Percentiles rank a stretch among this genome's conserved stretches.
Evolutionary conservation across 768 basidiomycete genomes (phyloP).

Genomic region (Glaciozyma martinii): DNA sequence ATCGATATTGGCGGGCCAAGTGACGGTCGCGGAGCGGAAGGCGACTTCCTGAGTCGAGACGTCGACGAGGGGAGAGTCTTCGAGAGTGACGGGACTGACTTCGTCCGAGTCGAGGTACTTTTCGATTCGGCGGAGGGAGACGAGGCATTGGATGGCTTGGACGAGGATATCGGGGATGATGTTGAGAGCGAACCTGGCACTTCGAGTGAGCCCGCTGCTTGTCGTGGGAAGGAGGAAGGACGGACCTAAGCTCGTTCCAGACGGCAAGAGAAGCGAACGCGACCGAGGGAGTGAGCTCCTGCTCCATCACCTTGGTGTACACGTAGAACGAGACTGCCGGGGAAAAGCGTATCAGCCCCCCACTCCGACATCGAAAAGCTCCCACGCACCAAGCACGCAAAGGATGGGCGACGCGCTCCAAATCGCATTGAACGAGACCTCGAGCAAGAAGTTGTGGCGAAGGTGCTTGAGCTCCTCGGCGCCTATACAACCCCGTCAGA

Average conservation of each 20-base stretch:
- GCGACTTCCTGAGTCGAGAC: slow-evolving; percentile 29
- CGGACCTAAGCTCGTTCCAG: slow-evolving; percentile 42
- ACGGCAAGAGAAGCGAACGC: slow-evolving; percentile 44
- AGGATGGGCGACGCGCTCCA: slow-evolving; percentile 36
- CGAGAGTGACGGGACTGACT: slow-evolving; percentile 33
- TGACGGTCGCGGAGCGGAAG: slow-evolving; percentile 39
- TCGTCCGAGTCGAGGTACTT: slow-evolving; percentile 41
- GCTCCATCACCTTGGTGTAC: slow-evolving; percentile 31
- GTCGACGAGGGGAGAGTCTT: background rate
- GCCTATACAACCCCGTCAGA: background rate
- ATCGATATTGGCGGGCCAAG: slow-evolving; percentile 27
- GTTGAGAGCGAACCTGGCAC: slow-evolving; percentile 21
- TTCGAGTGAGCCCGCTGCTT: too few species aligned
- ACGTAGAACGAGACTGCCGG: slow-evolving; percentile 37
- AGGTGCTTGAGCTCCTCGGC: slow-evolving; percentile 31
- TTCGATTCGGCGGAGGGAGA: slow-evolving; percentile 38
- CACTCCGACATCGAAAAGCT: background rate
- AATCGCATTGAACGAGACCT: slow-evolving; percentile 32
- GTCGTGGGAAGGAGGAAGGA: background rate
- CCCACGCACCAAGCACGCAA: slow-evolving; percentile 36
- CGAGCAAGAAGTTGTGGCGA: slow-evolving; percentile 26
- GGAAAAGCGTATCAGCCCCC: slow-evolving; percentile 33
- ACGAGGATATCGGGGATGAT: slow-evolving; percentile 16
- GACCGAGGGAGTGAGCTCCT: slow-evolving; percentile 35
- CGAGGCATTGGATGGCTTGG: slow-evolving; percentile 30